Evolutionary conservation across 2,329 filamentous ascomycete genomes (phyloP), one percentile per base, ranked within the genome.

Genomic region (Salinomyces thailandicus): DNA sequence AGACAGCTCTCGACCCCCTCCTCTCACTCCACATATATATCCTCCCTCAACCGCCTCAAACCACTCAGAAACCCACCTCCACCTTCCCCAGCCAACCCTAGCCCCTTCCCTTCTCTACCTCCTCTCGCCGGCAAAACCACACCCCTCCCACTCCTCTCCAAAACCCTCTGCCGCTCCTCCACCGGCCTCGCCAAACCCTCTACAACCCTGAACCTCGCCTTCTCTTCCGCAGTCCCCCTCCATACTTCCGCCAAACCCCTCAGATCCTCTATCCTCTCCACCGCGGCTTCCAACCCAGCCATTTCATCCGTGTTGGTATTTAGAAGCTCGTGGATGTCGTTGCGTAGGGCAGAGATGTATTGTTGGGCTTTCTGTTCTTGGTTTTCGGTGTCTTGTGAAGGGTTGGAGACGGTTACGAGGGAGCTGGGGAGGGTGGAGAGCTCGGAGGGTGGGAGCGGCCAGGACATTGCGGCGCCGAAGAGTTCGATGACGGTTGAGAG

Each of bases 181-280:
- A 94, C 84, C 61, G 85, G 72, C 64, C 78, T 85, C 20, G 78
- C 77, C 50, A 98, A 59, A 35, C 73, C 72, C 46, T 96, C 89
- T 13, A 98, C 79, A 55, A 95, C 86, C 52, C 76, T 82, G 7
- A 65, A 64, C 36, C 91, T 70, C 5, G 85, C 85, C 62, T 84
- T 93, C 59, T 96, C 91, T 63, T 98, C 91, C 0, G 84, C 81
- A 2, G 91, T 95, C n/a, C 86, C 86, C 57, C 82, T 89, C 87
- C 91, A 98, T 15, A 98, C 78, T n/a, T 64, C 64, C 3, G 77
- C 76, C 45, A 96, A 62, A 44, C 78, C 73, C 52, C 85, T 79
- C 38, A 96, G 68, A 54, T 83, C 77, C 52, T 85, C 79, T 11
- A 96, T 78, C 30, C 84, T 69, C 37, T 71, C 70, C 9, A 74